These are phyloP conservation scores for Neofusicoccum parvum DNA, from an alignment of 2,329 filamentous ascomycete species.

Conservation along the genomic window DNA sequence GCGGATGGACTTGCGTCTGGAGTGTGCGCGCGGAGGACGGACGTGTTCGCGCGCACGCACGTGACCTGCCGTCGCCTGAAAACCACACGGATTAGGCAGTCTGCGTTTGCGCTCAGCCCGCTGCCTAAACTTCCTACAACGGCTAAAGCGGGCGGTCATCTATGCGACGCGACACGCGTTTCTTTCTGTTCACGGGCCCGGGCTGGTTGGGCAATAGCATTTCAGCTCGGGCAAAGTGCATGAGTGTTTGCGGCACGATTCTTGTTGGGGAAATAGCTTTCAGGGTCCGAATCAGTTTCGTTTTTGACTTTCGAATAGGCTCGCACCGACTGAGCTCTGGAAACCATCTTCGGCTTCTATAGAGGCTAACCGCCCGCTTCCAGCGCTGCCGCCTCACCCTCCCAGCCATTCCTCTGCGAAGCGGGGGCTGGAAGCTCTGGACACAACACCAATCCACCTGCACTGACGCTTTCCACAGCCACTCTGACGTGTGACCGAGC, in stretches of 20 bases:
- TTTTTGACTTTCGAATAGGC: background rate
- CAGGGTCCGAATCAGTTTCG: background rate
- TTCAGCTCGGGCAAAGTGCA: background rate
- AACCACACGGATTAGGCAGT: background rate
- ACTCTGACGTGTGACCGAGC: constrained; percentile 9
- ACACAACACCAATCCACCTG: background rate
- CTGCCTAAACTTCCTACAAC: background rate
- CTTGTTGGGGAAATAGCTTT: background rate
- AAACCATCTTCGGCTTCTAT: background rate
- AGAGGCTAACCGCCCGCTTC: background rate
- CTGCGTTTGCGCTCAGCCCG: background rate
- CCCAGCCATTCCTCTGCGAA: background rate
- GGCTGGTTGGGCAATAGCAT: background rate
- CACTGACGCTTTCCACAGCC: background rate
- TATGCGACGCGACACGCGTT: background rate
- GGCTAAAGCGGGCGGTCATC: background rate
- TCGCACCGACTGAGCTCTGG: background rate
- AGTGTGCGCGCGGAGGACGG: background rate
- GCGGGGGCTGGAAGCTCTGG: background rate
- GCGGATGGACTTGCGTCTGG: background rate
- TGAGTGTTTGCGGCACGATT: background rate
- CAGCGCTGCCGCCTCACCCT: background rate
- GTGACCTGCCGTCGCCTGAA: background rate
- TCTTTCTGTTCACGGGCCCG: background rate
- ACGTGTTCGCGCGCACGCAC: background rate